phyloP scores from a whole-genome alignment of 108 stramenopile species.

The Parietichytrium sp. region DNA sequence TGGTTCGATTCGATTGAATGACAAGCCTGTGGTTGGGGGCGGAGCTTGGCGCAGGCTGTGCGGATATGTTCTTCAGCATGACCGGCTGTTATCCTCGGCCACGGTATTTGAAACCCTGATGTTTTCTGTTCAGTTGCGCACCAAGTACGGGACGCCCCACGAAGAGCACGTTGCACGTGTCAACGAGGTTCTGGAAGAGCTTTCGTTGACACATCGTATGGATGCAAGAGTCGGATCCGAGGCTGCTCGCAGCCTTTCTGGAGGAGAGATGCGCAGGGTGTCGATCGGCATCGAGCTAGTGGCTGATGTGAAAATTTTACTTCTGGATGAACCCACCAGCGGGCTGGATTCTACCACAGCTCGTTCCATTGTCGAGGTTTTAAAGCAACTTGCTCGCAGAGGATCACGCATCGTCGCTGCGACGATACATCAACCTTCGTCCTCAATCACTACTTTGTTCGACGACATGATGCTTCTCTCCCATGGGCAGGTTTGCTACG shows the following conservation, averaged over 20 bases:
- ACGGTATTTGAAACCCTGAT: constrained; percentile 32
- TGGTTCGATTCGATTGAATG: not conserved
- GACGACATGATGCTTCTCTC: not conserved
- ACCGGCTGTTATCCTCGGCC: constrained; percentile 4
- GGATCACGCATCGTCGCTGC: constrained; percentile 31
- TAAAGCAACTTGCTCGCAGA: not conserved
- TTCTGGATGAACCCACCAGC: constrained; percentile 18
- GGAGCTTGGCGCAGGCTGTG: not conserved
- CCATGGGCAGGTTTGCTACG: not conserved
- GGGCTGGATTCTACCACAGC: constrained; percentile 21
- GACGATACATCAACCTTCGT: constrained; percentile 18
- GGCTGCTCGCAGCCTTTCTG: constrained; percentile 5
- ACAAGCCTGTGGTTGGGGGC: not conserved
- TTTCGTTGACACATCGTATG: not conserved
- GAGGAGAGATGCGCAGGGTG: constrained; percentile 9
- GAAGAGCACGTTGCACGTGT: not conserved
- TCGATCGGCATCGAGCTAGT: constrained; percentile 19
- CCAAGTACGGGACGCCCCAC: not conserved
- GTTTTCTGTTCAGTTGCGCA: constrained; percentile 22
- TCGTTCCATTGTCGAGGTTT: not conserved
- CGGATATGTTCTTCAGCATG: constrained; percentile 15
- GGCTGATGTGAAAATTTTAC: not conserved
- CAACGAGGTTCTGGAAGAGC: constrained; percentile 14
- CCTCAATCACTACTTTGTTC: not conserved
- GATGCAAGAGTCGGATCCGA: not conserved